Evolutionary conservation across 2,329 filamentous ascomycete genomes (phyloP), one percentile per base, ranked within the genome.

Genomic region (Bipolaris bicolor): DNA sequence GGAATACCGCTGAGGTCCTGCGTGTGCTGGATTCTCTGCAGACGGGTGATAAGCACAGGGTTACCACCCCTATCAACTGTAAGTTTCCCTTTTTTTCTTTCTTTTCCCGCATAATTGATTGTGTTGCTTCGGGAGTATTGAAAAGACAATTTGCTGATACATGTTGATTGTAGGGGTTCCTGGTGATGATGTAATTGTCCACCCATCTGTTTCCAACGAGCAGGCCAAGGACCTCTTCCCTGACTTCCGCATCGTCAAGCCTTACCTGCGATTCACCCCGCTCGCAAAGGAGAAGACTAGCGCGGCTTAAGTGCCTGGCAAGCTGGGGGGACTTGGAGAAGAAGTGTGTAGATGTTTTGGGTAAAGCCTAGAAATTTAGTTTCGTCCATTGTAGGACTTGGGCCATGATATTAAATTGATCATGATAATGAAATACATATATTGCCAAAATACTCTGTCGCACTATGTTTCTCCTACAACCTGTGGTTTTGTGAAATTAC

Each of bases 51-150:
- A 85, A 85, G 79, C 78, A 86, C 78, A 77, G 79, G 56, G 76
- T 87, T 64, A 86, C 84, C 50, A 87, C 85, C 3, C 85, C 85
- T 20, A 86, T 88, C 72, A 86, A 87, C 78, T 86, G 52, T 49
- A 39, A 36, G 39, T 29, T 9, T 13, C 3, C 20, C 9, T n/a
- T n/a, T n/a, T n/a, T 5, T 26, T 26, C 18, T 13, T 15, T 22
- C 16, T 16, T 29, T 39, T 13, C 2, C 2, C 9, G 20, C n/a
- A 11, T 10, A 13, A 10, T 43, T 22, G 6, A 26, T 18, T 9
- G 22, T 24, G 6, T 43, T 36, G 5, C 16, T 10, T 7, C 9
- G 13, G 13, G 18, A n/a, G 9, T 5, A 5, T 6, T n/a, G n/a
- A n/a, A 20, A 26, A 26, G 18, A 7, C 3, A 16, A n/a, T 49